Evolutionary conservation across 1,139 yeast genomes (phyloP).

Genomic region (Kurtzmaniella natalensis): DNA sequence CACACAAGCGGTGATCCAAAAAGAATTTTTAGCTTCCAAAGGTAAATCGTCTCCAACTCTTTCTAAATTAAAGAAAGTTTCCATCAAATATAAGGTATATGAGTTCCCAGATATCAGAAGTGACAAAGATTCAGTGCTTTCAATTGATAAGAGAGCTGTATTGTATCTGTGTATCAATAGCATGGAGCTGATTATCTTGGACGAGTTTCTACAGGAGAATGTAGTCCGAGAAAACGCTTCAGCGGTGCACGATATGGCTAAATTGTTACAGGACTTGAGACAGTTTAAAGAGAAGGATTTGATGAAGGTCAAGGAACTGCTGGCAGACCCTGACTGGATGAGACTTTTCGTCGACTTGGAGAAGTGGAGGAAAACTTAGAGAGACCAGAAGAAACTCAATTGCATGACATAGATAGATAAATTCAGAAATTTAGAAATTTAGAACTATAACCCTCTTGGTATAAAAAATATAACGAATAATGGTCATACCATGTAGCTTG

Average conservation of each 20-base stretch:
- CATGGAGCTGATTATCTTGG: slow-evolving; percentile 9
- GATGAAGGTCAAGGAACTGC: slow-evolving; percentile 11
- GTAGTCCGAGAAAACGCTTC: slow-evolving; percentile 3
- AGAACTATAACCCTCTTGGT: too few relatives aligned
- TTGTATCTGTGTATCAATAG: slow-evolving; percentile 12
- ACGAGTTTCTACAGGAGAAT: slow-evolving; percentile 7
- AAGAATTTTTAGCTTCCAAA: slow-evolving; percentile 8
- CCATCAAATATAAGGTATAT: slow-evolving; percentile 27
- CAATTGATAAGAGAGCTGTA: slow-evolving; percentile 13
- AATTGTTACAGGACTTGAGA: slow-evolving; percentile 13
- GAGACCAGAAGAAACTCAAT: background rate
- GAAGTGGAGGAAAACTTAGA: slow-evolving; percentile 3
- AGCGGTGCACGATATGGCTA: slow-evolving; percentile 7
- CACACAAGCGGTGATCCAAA: slow-evolving; percentile 13
- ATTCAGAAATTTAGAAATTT: too few relatives aligned
- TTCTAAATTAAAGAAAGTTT: slow-evolving; percentile 26
- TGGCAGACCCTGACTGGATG: slow-evolving; percentile 4
- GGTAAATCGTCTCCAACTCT: slow-evolving; percentile 15
- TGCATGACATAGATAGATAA: too few relatives aligned
- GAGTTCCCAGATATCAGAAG: slow-evolving; percentile 13
- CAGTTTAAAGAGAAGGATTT: slow-evolving; percentile 14
- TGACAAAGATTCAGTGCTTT: slow-evolving; percentile 2
- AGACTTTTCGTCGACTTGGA: slow-evolving; percentile 3
- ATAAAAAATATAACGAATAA: too few relatives aligned
- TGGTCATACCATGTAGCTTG: too few relatives aligned